Percentiles rank a stretch among this genome's conserved stretches.
phyloP scores from a whole-genome alignment of 495 filamentous ascomycete species.

The Penicillium steckii region DNA sequence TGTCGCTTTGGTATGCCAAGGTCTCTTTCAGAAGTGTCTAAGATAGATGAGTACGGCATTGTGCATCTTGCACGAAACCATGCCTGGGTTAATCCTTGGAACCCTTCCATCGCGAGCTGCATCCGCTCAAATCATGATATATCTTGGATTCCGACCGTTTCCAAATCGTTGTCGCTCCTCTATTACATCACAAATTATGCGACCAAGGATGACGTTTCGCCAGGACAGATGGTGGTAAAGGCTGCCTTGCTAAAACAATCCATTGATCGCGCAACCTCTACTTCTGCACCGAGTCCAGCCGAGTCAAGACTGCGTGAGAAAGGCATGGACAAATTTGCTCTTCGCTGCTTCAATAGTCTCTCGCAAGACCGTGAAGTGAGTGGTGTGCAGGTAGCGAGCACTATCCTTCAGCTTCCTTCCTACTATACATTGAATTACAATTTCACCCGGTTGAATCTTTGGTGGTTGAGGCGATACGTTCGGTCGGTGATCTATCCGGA shows the following conservation, averaged over 20 bases:
- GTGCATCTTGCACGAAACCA: constrained; percentile 6
- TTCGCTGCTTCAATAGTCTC: neutral
- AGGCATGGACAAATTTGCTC: neutral
- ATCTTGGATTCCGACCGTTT: constrained; percentile 9
- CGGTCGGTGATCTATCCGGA: neutral
- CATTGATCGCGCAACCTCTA: neutral
- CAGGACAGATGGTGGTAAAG: constrained; percentile 7
- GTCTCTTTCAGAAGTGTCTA: neutral
- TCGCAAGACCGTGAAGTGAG: neutral
- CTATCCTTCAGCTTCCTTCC: neutral
- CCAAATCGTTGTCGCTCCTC: constrained; percentile 10
- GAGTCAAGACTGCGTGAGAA: neutral
- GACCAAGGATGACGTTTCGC: constrained; percentile 14
- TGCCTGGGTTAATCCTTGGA: constrained; percentile 10
- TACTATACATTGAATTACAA: neutral
- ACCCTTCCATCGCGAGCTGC: constrained; percentile 14
- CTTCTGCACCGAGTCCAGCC: neutral
- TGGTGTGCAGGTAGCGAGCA: neutral
- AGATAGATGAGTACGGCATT: neutral
- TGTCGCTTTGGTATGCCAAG: neutral
- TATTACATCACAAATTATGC: constrained; percentile 24
- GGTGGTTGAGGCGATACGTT: neutral
- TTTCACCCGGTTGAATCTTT: neutral
- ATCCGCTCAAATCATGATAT: constrained; percentile 16
- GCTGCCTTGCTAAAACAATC: neutral